Percentiles rank a stretch among this genome's conserved stretches.
Evolutionary conservation across 306 rosid species (phyloP).

Genomic region (Abrus pulchellus): DNA sequence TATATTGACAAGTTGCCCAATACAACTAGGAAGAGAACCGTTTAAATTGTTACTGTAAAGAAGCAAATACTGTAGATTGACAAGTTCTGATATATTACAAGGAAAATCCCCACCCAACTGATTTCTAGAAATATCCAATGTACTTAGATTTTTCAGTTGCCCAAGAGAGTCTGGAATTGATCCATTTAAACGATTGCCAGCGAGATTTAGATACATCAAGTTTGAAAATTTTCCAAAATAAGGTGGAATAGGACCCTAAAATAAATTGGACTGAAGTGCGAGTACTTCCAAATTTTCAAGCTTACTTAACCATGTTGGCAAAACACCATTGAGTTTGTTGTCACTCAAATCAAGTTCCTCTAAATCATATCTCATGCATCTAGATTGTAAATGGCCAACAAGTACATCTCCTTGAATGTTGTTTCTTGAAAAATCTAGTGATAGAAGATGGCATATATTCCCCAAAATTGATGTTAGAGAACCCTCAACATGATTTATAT

Average conservation of each 20-base stretch:
- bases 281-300: slow-evolving; percentile 12
- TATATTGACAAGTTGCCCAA: slow-evolving; percentile 32
- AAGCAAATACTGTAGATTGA: neutral
- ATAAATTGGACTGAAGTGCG: neutral
- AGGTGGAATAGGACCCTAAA: slow-evolving; percentile 13
- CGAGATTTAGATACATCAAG: neutral
- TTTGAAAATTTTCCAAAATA: slow-evolving; percentile 22
- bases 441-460: slow-evolving; percentile 10
- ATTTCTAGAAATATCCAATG: too few relatives aligned
- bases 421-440: slow-evolving; percentile 31
- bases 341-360: slow-evolving; percentile 17
- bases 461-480: slow-evolving; percentile 25
- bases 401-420: slow-evolving; percentile 36
- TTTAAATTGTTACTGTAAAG: slow-evolving; percentile 32
- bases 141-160: neutral
- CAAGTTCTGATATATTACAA: slow-evolving; percentile 29
- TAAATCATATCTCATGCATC: slow-evolving; percentile 20
- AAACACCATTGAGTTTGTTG: neutral
- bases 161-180: slow-evolving; percentile 9
- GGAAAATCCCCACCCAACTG: slow-evolving; percentile 32
- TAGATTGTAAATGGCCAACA: neutral
- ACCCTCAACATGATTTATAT: slow-evolving; percentile 6
- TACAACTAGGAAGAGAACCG: slow-evolving; percentile 33
- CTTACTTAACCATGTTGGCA: slow-evolving; percentile 40
- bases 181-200: slow-evolving; percentile 29